Evolutionary conservation across 2,329 filamentous ascomycete species (phyloP).

Genomic region (Arthrocladium fulminans): DNA sequence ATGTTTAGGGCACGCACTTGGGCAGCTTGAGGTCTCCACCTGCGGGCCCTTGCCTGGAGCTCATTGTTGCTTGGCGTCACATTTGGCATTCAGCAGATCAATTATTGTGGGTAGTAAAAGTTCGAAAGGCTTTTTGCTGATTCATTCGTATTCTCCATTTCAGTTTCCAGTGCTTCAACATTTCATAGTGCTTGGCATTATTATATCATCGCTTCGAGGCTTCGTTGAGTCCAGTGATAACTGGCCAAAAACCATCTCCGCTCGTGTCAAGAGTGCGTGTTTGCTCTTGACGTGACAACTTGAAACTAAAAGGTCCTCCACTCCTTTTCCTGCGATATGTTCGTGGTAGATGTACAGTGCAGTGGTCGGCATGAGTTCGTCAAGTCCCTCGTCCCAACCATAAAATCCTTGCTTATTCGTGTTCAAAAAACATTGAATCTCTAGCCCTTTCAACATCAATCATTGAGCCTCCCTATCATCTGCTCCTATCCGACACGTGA

Average conservation of each 20-base stretch:
- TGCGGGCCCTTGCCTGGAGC: neutral
- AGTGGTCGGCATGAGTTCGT: constrained; percentile 6
- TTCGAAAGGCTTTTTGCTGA: neutral
- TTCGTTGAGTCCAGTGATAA: constrained; percentile 1
- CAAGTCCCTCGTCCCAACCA: neutral
- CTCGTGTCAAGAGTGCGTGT: neutral
- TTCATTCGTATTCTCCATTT: constrained; percentile 1
- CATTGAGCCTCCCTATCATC: neutral
- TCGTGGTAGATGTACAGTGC: constrained; percentile 6
- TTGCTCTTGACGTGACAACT: neutral
- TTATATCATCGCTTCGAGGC: constrained; percentile 1
- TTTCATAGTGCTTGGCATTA: constrained; percentile 5
- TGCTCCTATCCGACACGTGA: neutral
- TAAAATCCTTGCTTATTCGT: neutral
- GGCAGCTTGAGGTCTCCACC: neutral
- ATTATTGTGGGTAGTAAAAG: neutral
- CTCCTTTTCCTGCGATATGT: neutral
- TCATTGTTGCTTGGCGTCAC: neutral
- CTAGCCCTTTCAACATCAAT: neutral
- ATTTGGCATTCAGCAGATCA: neutral
- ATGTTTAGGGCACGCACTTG: neutral
- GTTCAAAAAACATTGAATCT: neutral
- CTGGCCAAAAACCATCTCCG: neutral
- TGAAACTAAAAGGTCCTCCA: neutral
- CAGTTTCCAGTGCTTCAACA: neutral